Evolutionary conservation across 148 eudicot species (phyloP).

Genomic region (Camellia japonica): DNA sequence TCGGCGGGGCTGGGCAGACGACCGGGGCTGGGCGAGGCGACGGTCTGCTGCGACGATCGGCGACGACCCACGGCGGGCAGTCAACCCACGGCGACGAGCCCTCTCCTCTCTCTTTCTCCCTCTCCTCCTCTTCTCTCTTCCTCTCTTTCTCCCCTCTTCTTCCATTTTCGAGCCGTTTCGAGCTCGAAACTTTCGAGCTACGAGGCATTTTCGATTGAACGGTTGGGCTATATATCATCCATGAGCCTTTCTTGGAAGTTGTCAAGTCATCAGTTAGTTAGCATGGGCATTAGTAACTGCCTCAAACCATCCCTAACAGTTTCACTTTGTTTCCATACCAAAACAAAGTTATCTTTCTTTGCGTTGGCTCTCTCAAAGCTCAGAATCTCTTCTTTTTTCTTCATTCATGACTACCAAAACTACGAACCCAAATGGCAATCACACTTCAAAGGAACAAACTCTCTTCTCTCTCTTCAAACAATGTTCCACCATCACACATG

Average conservation of each 20-base stretch:
- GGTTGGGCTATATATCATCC: too few species aligned
- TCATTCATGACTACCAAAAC: background rate
- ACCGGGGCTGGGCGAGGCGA: too few species aligned
- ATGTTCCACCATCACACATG: slow-evolving; percentile 22
- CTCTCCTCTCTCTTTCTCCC: too few species aligned
- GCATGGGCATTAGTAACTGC: slow-evolving; percentile 13
- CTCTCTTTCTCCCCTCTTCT: too few species aligned
- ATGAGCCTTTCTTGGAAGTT: background rate
- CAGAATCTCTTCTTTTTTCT: slow-evolving; percentile 8
- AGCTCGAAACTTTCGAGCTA: too few species aligned
- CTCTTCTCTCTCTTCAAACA: slow-evolving; percentile 23
- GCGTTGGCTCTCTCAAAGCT: slow-evolving; percentile 7
- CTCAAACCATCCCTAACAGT: background rate
- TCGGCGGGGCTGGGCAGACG: too few species aligned
- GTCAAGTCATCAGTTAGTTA: background rate
- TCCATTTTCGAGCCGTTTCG: too few species aligned
- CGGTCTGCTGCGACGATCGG: too few species aligned
- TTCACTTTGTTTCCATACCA: background rate
- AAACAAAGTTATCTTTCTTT: background rate
- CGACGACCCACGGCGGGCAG: too few species aligned
- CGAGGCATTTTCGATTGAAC: too few species aligned
- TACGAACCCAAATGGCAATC: slow-evolving; percentile 6
- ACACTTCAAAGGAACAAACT: slow-evolving; percentile 16
- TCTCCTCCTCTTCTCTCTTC: too few species aligned
- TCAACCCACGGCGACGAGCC: too few species aligned